Base-by-base conservation (phyloP, 805 yeast genomes). In the Huiozyma sinensis region DNA sequence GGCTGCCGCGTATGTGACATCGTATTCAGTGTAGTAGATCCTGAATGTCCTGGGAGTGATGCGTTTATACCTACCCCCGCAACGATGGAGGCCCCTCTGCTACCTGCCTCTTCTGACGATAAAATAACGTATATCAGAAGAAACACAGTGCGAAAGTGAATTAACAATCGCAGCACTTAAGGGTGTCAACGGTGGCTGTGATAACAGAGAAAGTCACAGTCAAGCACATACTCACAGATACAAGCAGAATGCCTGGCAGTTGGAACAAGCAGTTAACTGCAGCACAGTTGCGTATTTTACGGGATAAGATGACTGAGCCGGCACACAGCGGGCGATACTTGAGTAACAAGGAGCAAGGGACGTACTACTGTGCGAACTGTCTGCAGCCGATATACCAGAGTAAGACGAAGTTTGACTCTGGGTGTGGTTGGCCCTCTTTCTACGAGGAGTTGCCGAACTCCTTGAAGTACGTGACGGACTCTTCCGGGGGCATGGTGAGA, bases 341-440 rank as follows among this genome's bases (percentile, higher is more conserved):
- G 24, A 62, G 61, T 59, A 55, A 55, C 42, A 55, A 53, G 40
- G 56, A 53, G 13, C 65, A 68, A 39, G 97, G 97, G 0, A 66
- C 75, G 2, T 92, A 88, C 63, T 66, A 68, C 39, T 92, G 99
- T 66, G 96, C 83, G 0, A 97, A 82, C 6, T 92, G 98, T 64
- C 72, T 71, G 41, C 68, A 74, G 38, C 95, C 96, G 9, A 66
- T 92, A 30, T 92, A 92, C 63, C 73, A 73, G 47, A 79, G 95
- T 29, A 68, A 72, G 31, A 75, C 95, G 4, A 90, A 92, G 63
- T 92, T 92, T 55, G 80, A 82, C 46, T 77, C 95, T 9, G 87
- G 87, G 43, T 92, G 98, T 63, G 98, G 98, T 2, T 92, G 98
- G 98, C 98, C 98, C 1, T 89, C 96, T 0, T 92, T 92, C 63